A percentile compares a stretch with the other conserved stretches of the same genome.
These are phyloP conservation scores for Flueggea neowawraea DNA, from an alignment of 441 rosid species.

Conservation along the genomic window DNA sequence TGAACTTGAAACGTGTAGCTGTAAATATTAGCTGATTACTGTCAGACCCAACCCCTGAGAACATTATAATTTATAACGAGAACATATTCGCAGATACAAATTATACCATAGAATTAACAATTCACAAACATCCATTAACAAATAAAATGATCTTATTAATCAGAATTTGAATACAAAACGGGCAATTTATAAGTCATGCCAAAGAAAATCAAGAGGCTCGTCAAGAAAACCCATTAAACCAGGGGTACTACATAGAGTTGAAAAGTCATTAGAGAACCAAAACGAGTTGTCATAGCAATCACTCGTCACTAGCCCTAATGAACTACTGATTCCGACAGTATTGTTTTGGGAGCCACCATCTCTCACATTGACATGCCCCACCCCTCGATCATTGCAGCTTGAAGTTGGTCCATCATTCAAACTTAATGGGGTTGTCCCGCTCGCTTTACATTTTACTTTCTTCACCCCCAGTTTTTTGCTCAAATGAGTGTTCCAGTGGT, in stretches of 20 bases:
- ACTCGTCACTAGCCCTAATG: not conserved
- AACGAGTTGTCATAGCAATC: constrained; percentile 12
- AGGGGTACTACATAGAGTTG: constrained; percentile 9
- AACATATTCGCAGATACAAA: too few relatives aligned
- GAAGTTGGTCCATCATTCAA: not conserved
- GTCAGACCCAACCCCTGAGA: too few relatives aligned
- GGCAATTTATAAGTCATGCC: constrained; percentile 6
- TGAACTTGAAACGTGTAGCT: too few relatives aligned
- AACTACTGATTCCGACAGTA: not conserved
- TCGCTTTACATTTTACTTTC: constrained; percentile 11
- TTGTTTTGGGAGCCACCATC: not conserved
- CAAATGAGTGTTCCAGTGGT: too few relatives aligned
- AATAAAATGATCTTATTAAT: too few relatives aligned
- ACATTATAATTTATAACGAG: too few relatives aligned
- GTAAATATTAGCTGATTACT: too few relatives aligned
- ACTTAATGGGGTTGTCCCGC: not conserved
- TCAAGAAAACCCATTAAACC: constrained; percentile 14
- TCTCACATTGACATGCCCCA: not conserved
- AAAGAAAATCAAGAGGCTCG: constrained; percentile 18
- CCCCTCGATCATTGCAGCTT: not conserved
- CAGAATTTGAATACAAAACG: not conserved
- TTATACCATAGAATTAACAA: too few relatives aligned
- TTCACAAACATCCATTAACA: not conserved
- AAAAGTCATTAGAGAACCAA: constrained; percentile 17
- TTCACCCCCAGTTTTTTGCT: constrained; percentile 39